Percentiles rank a stretch among this genome's conserved stretches.
phyloP scores from a whole-genome alignment of 73 alveolate genomes.

The Tetrahymena malaccensis region DNA sequence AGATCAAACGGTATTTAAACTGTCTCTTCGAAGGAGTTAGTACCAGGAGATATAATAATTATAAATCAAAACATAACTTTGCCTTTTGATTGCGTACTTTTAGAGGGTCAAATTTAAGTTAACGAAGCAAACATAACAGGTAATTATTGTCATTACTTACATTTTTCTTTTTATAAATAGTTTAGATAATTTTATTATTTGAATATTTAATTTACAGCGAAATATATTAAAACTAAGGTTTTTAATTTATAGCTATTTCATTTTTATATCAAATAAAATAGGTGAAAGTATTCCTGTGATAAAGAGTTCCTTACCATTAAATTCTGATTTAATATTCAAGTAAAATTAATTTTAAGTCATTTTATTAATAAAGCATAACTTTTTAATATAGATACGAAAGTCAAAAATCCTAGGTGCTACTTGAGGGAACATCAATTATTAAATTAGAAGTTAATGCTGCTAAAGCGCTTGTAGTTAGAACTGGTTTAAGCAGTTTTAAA shows the following conservation, averaged over 20 bases:
- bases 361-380: too few relatives aligned
- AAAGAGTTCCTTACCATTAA: background rate
- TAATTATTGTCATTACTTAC: too few relatives aligned
- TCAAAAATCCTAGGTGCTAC: background rate
- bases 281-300: background rate
- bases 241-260: too few relatives aligned
- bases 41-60: background rate
- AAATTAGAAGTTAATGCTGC: background rate
- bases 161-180: too few relatives aligned
- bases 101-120: background rate
- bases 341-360: background rate
- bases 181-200: too few relatives aligned
- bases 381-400: background rate
- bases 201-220: too few relatives aligned
- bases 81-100: background rate
- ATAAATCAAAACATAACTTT: background rate
- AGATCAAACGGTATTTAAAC: background rate
- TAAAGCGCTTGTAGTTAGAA: slow-evolving; percentile 28
- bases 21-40: background rate
- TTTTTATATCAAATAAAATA: background rate
- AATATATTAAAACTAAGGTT: too few relatives aligned
- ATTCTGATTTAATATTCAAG: background rate
- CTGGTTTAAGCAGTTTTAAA: slow-evolving; percentile 29
- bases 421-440: background rate
- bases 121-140: background rate